Evolutionary conservation across 2,329 filamentous ascomycete genomes (phyloP), one percentile per base, ranked within the genome.

Genomic region (Samsoniella hepiali): DNA sequence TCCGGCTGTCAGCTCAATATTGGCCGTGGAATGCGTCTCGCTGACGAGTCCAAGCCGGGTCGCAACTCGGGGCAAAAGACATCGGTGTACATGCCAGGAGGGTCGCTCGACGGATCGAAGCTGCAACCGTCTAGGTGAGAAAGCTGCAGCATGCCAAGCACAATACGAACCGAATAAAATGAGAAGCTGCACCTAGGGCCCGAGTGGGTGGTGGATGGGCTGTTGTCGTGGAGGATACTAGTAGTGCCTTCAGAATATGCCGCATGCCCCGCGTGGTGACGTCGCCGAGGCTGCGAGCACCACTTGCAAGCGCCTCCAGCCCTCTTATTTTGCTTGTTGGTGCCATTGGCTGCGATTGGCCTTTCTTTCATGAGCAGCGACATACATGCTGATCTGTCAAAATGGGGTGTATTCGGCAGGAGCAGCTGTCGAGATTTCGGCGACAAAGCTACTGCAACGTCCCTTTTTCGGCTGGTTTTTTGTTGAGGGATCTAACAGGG

Each of bases 191-290:
- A 42, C 29, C 36, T 62, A 47, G 11, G 44, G 13, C 42, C 29
- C 29, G 42, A 32, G n/a, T 38, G 55, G 55, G 40, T 36, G 44
- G 56, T 58, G 57, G 57, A 53, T 44, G 47, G 38, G 47, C 38
- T 53, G 36, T 53, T 44, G 49, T 51, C 22, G n/a, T 53, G 49
- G 31, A 5, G 47, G 31, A 31, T 17, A 27, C 27, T 22, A 27
- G 13, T 47, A 13, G 55, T 58, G 55, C 55, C 49, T 61, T 17
- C 31, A 17, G 40, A 62, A 62, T 62, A 62, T 62, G 58, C 58
- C 58, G 58, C 58, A 62, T 54, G 58, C 50, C 58, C 58, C 58
- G 58, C 58, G 58, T 55, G 22, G 50, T 62, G 58, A 55, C 58
- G 58, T 62, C 58, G 58, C 49, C 42, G 58, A 55, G 58, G 34